Base-by-base conservation (phyloP, 1,139 yeast genomes). In the Candida freyschussii region DNA sequence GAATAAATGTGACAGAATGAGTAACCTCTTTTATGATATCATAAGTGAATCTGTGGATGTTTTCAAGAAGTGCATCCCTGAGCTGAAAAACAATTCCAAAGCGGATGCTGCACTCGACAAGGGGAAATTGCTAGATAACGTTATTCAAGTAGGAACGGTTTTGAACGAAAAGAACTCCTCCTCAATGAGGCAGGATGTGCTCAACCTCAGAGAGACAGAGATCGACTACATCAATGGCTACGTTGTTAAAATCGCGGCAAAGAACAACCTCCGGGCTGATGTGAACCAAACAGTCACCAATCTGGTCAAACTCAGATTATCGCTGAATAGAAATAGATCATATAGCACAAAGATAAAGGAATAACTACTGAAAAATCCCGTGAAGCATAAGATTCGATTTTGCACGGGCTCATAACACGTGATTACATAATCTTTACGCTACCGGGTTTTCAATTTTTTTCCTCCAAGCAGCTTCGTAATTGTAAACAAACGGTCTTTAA, bases 161-260 rank as follows among this genome's bases (percentile, higher is more conserved):
- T 62, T 75, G 24, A 57, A 67, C 16, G 67, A 72, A 0, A 56
- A 65, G 29, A 91, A 87, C 58, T 75, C 81, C 33, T 77, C 93
- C 7, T 84, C 95, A 2, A 91, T 89, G 97, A 69, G 95, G 48
- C 86, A 83, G 45, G 97, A 89, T 49, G 68, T 82, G 2, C 56
- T 73, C 28, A 63, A 69, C 42, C 62, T 75, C 33, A 67, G 77
- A 43, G 66, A 64, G 17, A 81, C 94, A 0, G 98, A 89, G 53
- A 72, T 89, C 19, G 81, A 79, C 39, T 81, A 72, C 55, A 78
- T 89, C 39, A 89, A 86, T 52, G 95, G 95, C 3, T 78, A 73
- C 50, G 65, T 87, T 12, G 72, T 67, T 6, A 53, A 48, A 11
- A 58, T 78, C 37, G 95, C 63, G 6, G 43, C 52, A 21, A 48